These are phyloP conservation scores for Bacterosira constricta DNA, from an alignment of 108 stramenopile genomes.

Conservation along the genomic window DNA sequence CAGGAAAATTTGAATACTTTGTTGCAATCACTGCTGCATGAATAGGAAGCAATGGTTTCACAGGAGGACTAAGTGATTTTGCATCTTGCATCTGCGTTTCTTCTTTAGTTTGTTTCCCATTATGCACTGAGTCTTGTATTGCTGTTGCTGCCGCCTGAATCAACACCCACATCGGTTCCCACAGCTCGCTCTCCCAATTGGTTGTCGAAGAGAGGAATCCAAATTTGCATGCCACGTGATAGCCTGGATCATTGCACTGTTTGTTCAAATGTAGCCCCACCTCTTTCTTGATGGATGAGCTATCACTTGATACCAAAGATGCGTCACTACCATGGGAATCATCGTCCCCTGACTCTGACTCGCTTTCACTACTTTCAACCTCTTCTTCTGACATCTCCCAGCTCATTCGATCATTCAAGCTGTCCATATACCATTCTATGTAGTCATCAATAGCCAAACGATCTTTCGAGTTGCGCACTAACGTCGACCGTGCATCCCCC, in stretches of 20 bases:
- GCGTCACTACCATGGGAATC: neutral
- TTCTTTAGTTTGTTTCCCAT: neutral
- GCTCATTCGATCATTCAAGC: neutral
- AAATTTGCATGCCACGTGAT: neutral
- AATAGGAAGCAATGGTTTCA: neutral
- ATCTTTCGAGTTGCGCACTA: slow-evolving; percentile 15
- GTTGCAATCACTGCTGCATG: slow-evolving; percentile 34
- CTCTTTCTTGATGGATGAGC: neutral
- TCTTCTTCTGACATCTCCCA: neutral
- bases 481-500: slow-evolving; percentile 8
- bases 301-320: neutral
- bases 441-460: slow-evolving; percentile 28
- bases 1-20: slow-evolving; percentile 32
- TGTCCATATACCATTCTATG: slow-evolving; percentile 18
- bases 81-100: neutral
- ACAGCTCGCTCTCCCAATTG: slow-evolving; percentile 8
- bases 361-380: neutral
- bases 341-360: neutral
- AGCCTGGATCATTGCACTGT: neutral
- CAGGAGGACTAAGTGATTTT: neutral
- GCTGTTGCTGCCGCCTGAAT: slow-evolving; percentile 5
- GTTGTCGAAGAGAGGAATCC: neutral
- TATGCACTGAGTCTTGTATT: neutral
- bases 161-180: neutral
- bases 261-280: too few species aligned